Base-by-base conservation (phyloP, 2,329 filamentous ascomycete species). In the Neophaeococcomyces aloes region DNA sequence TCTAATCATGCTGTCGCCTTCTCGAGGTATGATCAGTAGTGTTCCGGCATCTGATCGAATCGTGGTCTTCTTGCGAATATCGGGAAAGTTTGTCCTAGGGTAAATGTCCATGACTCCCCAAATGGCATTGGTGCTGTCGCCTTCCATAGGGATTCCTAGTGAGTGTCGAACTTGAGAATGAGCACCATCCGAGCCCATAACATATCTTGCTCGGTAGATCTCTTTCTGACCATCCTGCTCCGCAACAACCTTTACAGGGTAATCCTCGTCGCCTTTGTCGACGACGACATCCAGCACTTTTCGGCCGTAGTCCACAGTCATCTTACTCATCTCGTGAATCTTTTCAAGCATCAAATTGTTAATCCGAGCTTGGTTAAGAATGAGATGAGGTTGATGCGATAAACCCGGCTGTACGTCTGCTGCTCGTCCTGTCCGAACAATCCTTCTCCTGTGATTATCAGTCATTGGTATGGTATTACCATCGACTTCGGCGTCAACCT, bases 41-140 rank as follows among this genome's bases (percentile, higher is more conserved):
- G 65, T 71, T 3, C 70, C 71, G 0, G 62, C 56, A 3, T 65
- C 50, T 3, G 67, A 67, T 37, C 70, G 69, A 35, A 73, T 61
- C 0, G 66, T 70, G 18, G 61, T 61, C 54, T 73, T 72, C 29
- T 69, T 69, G 10, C 70, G 62, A 38, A 74, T 70, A 46, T 73
- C 70, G 0, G 70, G 70, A 49, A 72, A 73, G 45, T 64, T 57
- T 0, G 70, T 72, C 4, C 60, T 57, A 0, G 70, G 69, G 37
- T 69, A 65, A 54, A 72, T 65, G 45, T 72, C 70, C 68, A 72
- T 72, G 1, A 73, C 69, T 4, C 76, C 78, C 72, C 68, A 78
- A n/a, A 78, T 66, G 0, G 71, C 66, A 53, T 78, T 73, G 29
- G 62, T 70, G 42, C 66, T 72, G 53, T 78, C 75, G 25, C 75